phyloP scores from a whole-genome alignment of 2,329 filamentous ascomycete genomes.

The Pseudogymnoascus verrucosus region DNA sequence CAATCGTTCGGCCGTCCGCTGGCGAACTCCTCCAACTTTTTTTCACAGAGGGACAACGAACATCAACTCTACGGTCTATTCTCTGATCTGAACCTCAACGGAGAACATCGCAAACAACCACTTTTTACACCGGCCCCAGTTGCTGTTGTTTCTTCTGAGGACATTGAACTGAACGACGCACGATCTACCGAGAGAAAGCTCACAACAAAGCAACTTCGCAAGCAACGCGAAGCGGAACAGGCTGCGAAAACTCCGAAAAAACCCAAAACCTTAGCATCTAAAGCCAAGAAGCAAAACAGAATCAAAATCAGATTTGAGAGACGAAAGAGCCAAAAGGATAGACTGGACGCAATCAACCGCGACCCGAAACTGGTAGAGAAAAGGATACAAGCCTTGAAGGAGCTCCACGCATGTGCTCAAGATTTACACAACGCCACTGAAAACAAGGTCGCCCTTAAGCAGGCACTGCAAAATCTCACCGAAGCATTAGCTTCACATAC shows the following conservation, averaged over 20 bases:
- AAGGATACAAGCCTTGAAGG: neutral
- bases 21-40: conserved; percentile 1
- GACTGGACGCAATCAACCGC: neutral
- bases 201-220: conserved; percentile 2
- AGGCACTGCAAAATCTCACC: neutral
- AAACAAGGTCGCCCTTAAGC: conserved; percentile 6
- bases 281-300: conserved; percentile 6
- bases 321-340: conserved; percentile 3
- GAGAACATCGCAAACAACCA: neutral
- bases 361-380: neutral
- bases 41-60: neutral
- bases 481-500: neutral
- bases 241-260: conserved; percentile 1
- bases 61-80: conserved; percentile 5
- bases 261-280: neutral
- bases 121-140: neutral
- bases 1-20: conserved; percentile 5
- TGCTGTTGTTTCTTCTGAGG: neutral
- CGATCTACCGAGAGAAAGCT: neutral
- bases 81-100: neutral
- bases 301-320: conserved; percentile 6
- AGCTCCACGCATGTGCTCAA: neutral
- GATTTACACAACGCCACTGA: conserved; percentile 2
- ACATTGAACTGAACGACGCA: conserved; percentile 1
- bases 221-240: conserved; percentile 2